Base-by-base conservation (phyloP, 441 rosid genomes). In the Gossypium laxum region DNA sequence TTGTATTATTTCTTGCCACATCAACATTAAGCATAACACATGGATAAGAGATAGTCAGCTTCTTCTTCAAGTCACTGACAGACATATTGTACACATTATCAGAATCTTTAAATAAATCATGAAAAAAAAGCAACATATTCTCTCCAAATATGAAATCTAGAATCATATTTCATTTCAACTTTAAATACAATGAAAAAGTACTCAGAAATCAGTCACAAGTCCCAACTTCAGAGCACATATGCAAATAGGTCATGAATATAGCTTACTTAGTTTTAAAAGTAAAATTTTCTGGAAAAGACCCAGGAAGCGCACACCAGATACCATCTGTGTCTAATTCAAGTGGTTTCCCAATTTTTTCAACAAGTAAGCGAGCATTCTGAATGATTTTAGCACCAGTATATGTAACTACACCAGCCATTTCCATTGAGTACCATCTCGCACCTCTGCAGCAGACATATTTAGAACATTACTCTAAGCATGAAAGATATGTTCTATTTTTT, bases 341-440 rank as follows among this genome's bases (percentile, higher is more conserved):
- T 64, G 99, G 99, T 81, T 89, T 95, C 82, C 99, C 99, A 78
- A 95, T 95, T 84, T 88, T 88, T 71, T 95, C 96, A 80, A 95
- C 87, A 70, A 95, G 95, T 82, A 92, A 80, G 69, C 90, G 92
- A 74, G 99, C 99, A 80, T 87, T 91, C 80, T 95, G 99, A 77
- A 95, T 95, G 67, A 95, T 95, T 86, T 95, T 95, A 77, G 98
- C 99, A 75, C 99, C 99, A 67, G 98, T 95, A 79, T 95, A 92
- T 17, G 99, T 95, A 77, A 95, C 99, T 65, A 92, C 99, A 74
- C 99, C 98, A 76, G 99, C 99, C 99, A 95, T 95, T 88, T 95
- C 99, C 99, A 92, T 95, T 22, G 99, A 95, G 82, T 92, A 95
- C 99, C 99, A 92, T 83, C 99, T 91, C 79, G 99, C 99, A 77